phyloP scores from a whole-genome alignment of 345 rosid genomes.

The Reutealis trisperma region DNA sequence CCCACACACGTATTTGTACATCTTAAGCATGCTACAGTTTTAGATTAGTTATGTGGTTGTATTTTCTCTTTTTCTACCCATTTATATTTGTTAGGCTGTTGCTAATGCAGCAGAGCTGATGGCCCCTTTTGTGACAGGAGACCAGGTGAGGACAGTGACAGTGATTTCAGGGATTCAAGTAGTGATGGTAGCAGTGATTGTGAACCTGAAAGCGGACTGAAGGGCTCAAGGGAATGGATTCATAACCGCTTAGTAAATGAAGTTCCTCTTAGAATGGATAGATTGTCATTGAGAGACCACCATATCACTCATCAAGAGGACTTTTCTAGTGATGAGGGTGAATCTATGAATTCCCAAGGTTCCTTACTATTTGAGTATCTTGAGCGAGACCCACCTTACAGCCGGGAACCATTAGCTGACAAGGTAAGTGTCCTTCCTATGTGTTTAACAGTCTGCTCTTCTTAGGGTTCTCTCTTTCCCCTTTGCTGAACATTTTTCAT shows the following conservation, averaged over 20 bases:
- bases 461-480: background rate
- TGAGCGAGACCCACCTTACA: slow-evolving; percentile 30
- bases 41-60: background rate
- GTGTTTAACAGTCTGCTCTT: background rate
- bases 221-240: slow-evolving; percentile 31
- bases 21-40: background rate
- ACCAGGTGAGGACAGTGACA: slow-evolving; percentile 31
- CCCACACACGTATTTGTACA: background rate
- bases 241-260: slow-evolving; percentile 22
- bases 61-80: background rate
- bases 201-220: slow-evolving; percentile 54
- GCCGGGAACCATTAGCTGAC: slow-evolving; percentile 35
- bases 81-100: background rate
- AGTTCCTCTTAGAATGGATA: slow-evolving; percentile 21
- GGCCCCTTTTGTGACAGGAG: slow-evolving; percentile 11
- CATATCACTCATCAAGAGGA: slow-evolving; percentile 15
- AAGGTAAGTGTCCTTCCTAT: slow-evolving; percentile 15
- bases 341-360: slow-evolving; percentile 20
- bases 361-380: slow-evolving; percentile 31
- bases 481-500: background rate
- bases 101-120: slow-evolving; percentile 5
- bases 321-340: slow-evolving; percentile 30
- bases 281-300: slow-evolving; percentile 27
- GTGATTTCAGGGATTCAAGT: slow-evolving; percentile 36
- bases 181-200: slow-evolving; percentile 72